phyloP scores from a whole-genome alignment of 192 early-diverging fungal species.

The Gaertneriomyces sp. region DNA sequence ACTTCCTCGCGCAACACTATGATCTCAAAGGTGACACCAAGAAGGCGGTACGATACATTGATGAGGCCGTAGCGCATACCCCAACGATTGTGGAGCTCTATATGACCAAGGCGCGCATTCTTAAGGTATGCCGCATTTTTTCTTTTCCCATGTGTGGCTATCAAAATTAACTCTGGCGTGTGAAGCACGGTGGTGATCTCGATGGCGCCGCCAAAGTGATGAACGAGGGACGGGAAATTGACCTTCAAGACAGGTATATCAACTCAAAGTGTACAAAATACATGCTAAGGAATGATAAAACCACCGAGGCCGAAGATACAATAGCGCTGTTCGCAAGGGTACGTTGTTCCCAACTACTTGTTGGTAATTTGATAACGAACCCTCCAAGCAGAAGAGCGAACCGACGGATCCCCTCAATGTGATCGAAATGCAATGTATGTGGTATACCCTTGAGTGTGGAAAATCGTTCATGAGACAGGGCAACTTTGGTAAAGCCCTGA shows the following conservation, averaged over 20 bases:
- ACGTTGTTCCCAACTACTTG: conserved; percentile 18
- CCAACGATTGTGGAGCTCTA: conserved; percentile 87
- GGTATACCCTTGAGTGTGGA: conserved; percentile 81
- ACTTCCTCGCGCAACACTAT: conserved; percentile 87
- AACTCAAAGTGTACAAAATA: conserved; percentile 94
- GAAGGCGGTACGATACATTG: conserved; percentile 72
- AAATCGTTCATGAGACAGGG: conserved; percentile 65
- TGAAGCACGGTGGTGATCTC: conserved; percentile 73
- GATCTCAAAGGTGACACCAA: conserved; percentile 69
- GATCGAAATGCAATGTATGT: conserved; percentile 86
- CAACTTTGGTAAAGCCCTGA: conserved; percentile 77
- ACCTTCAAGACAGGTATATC: conserved; percentile 91
- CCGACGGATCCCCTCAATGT: conserved; percentile 71
- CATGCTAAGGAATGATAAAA: conserved; percentile 76
- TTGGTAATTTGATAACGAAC: not conserved
- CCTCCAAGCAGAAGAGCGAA: conserved; percentile 24
- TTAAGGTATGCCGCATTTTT: conserved; percentile 58
- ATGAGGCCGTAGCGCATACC: conserved; percentile 80
- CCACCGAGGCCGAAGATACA: conserved; percentile 82
- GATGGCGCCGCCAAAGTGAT: conserved; percentile 68
- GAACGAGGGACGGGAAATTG: conserved; percentile 83
- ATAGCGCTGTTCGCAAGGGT: conserved; percentile 79
- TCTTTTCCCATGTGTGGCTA: not conserved
- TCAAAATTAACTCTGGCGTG: not conserved
- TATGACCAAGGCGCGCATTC: conserved; percentile 90